Base-by-base conservation (phyloP, 2,329 filamentous ascomycete genomes). In the Davidsoniella eucalypti region DNA sequence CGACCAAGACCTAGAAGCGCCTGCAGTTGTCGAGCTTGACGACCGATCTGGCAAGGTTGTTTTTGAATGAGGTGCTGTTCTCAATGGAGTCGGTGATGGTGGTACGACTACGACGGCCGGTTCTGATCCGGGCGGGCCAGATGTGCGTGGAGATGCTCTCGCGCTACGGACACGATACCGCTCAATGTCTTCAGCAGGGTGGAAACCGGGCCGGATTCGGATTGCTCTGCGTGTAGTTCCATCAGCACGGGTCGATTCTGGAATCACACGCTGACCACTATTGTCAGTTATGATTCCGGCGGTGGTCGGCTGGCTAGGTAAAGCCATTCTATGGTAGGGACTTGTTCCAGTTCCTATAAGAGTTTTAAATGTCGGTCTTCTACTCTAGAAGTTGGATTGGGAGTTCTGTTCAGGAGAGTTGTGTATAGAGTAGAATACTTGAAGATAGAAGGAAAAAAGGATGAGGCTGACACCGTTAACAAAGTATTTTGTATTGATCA, bases 191-290 rank as follows among this genome's bases (percentile, higher is more conserved):
- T 98, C 92, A 0, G 88, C 87, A 1, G 92, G 93, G 33, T 81
- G 80, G 66, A 95, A 98, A 49, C 92, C 93, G 0, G 92, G 90
- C 26, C 87, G 80, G 54, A 98, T 87, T 61, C 86, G 86, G 62
- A 96, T 96, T 60, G 94, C 90, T 61, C 85, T 93, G 51, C 92
- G 80, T n/a, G 85, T 85, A 47, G 83, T 87, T 52, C 92, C 92
- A 62, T 98, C 92, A 21, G 92, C 69, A 50, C 93, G 83, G 41
- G 78, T 70, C 0, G 90, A 96, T 41, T 88, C 77, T 23, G 92
- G 92, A 52, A 98, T 96, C 58, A 87, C 82, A 42, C 88, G 84
- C 61, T 87, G 78, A 61, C 92, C 93, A 57, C 78, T 84, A 55
- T 65, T 63, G 62, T 88, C 81, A 48, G 82, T 82, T 58, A 90